A percentile compares a stretch with the other conserved stretches of the same genome.
phyloP scores from a whole-genome alignment of 805 yeast genomes.

The Cyberlindnera xylosilytica region DNA sequence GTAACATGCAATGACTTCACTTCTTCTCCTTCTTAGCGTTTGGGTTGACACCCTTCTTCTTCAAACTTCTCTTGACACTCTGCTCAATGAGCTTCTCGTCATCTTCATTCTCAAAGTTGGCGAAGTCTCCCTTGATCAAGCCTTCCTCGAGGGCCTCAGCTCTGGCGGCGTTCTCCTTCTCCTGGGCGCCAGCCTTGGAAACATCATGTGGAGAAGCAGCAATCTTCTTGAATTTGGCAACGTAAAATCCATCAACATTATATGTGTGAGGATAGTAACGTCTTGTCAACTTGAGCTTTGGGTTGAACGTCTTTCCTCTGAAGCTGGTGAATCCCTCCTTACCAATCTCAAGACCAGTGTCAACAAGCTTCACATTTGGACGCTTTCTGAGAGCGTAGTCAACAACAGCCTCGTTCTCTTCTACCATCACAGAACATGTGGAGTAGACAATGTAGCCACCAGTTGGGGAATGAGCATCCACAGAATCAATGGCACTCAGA shows the following conservation, averaged over 20 bases:
- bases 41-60: constrained; percentile 74
- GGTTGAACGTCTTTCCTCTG: constrained; percentile 88
- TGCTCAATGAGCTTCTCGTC: constrained; percentile 72
- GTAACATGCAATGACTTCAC: constrained; percentile 1
- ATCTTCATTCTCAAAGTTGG: constrained; percentile 71
- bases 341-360: constrained; percentile 89
- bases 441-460: constrained; percentile 96
- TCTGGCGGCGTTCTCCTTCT: constrained; percentile 79
- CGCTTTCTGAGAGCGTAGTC: constrained; percentile 95
- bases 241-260: constrained; percentile 97
- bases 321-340: constrained; percentile 92
- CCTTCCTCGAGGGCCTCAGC: constrained; percentile 77
- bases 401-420: constrained; percentile 98
- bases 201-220: constrained; percentile 84
- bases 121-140: constrained; percentile 81
- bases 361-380: constrained; percentile 93
- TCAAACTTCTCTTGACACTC: constrained; percentile 60
- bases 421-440: constrained; percentile 97
- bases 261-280: constrained; percentile 98
- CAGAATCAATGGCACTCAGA: constrained; percentile 94
- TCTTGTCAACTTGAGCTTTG: constrained; percentile 75
- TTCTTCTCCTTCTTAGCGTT: constrained; percentile 30
- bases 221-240: constrained; percentile 91
- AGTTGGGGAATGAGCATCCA: constrained; percentile 85
- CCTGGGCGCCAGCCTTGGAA: constrained; percentile 83